Conservation (phyloP, 2,329 filamentous ascomycete species). For the Bipolaris zeicola region DNA sequence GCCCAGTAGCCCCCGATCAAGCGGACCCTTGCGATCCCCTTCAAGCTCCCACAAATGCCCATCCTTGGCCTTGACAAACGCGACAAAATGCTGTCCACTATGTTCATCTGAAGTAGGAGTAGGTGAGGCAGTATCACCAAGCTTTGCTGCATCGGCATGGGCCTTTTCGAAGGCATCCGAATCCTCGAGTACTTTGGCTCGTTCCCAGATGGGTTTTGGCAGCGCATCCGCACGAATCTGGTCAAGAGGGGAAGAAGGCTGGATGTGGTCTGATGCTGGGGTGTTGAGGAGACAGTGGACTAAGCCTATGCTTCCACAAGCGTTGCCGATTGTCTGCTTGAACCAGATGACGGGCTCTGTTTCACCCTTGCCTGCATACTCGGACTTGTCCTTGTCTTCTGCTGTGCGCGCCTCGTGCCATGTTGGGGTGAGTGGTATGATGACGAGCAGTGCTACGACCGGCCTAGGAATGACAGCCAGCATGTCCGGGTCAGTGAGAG, state of each 20-base stretch:
- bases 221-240: constrained; percentile 52
- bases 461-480: constrained; percentile 59
- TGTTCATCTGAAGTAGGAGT: constrained; percentile 34
- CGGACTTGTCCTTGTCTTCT: constrained; percentile 49
- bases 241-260: constrained; percentile 52
- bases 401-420: constrained; percentile 49
- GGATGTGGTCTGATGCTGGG: constrained; percentile 51
- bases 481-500: constrained; percentile 57
- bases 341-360: constrained; percentile 64
- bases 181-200: constrained; percentile 60
- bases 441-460: constrained; percentile 60
- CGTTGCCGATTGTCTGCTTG: constrained; percentile 63
- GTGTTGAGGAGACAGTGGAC: constrained; percentile 62
- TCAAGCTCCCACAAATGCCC: constrained; percentile 56
- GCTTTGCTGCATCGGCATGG: constrained; percentile 50
- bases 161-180: constrained; percentile 52
- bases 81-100: constrained; percentile 52
- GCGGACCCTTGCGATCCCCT: constrained; percentile 51
- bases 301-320: constrained; percentile 64
- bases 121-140: constrained; percentile 50
- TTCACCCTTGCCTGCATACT: constrained; percentile 55
- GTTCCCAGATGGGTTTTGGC: constrained; percentile 51
- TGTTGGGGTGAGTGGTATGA: constrained; percentile 53
- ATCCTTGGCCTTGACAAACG: constrained; percentile 55
- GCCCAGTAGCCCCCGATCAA: constrained; percentile 50